phyloP scores from a whole-genome alignment of 495 filamentous ascomycete genomes.

The Xylaria scruposa region DNA sequence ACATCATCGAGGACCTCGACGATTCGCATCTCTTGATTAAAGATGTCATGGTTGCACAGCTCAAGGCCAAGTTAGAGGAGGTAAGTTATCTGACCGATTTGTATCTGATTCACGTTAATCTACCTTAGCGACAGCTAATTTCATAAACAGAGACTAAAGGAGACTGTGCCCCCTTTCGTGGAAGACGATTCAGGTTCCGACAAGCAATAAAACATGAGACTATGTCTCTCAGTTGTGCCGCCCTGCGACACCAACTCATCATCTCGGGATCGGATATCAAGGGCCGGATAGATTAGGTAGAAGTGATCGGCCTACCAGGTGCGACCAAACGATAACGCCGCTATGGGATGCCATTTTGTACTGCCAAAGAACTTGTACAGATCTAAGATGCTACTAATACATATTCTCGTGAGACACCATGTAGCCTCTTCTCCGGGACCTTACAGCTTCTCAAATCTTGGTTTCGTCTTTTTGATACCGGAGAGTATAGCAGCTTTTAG shows the following conservation, averaged over 20 bases:
- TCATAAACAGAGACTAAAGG: conserved; percentile 45
- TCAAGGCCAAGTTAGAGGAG: conserved; percentile 67
- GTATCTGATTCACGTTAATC: background rate
- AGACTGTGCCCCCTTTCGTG: conserved; percentile 51
- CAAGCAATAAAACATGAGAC: conserved; percentile 32
- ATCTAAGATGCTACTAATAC: background rate
- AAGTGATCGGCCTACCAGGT: background rate
- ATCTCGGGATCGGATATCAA: background rate
- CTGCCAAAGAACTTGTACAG: conserved; percentile 8
- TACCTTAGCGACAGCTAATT: conserved; percentile 15
- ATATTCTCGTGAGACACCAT: conserved; percentile 7
- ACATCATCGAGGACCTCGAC: conserved; percentile 73
- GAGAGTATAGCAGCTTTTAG: conserved; percentile 74
- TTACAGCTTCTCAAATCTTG: conserved; percentile 87
- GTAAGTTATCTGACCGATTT: conserved; percentile 31
- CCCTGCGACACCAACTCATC: background rate
- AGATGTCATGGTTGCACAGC: conserved; percentile 67
- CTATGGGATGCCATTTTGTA: background rate
- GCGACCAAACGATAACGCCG: background rate
- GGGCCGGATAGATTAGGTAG: background rate
- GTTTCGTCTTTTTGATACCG: conserved; percentile 78
- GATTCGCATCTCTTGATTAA: conserved; percentile 76
- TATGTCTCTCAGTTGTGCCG: background rate
- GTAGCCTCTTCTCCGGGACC: background rate
- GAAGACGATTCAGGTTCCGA: conserved; percentile 49